These are phyloP conservation scores for Eimeria necatrix DNA, from an alignment of 169 alveolate genomes.

Conservation along the genomic window DNA sequence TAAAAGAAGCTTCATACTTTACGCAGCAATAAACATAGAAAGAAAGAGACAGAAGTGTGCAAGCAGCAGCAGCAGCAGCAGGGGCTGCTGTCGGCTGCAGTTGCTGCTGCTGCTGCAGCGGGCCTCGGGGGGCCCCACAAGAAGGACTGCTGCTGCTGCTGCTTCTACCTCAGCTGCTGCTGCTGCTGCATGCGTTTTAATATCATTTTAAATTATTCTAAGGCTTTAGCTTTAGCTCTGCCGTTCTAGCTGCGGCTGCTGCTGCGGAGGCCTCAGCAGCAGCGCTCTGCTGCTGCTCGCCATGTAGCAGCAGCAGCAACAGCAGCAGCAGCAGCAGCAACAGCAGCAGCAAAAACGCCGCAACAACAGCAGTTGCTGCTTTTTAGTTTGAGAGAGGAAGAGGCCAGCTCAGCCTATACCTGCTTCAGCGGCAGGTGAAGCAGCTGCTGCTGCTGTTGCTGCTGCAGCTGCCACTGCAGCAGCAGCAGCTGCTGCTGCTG, in stretches of 20 bases:
- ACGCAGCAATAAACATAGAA: conserved; percentile 11
- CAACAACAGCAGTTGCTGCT: background rate
- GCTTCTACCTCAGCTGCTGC: background rate
- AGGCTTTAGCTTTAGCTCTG: conserved; percentile 53
- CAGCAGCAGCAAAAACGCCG: background rate
- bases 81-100: background rate
- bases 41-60: conserved; percentile 8
- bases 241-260: background rate
- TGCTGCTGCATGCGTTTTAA: conserved; percentile 6
- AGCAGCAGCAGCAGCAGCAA: conserved; percentile 63
- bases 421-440: background rate
- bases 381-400: background rate
- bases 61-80: conserved; percentile 69
- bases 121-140: too few species aligned
- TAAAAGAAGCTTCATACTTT: background rate
- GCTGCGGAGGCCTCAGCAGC: conserved; percentile 36
- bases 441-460: conserved; percentile 20
- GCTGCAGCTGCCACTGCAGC: conserved; percentile 17
- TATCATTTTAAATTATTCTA: too few species aligned
- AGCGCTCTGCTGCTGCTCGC: background rate
- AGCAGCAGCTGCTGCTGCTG: conserved; percentile 1
- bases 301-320: background rate
- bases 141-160: background rate
- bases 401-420: background rate
- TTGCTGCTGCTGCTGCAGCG: background rate